Conservation (phyloP, 768 basidiomycete genomes). For the Dendrothele bispora region DNA sequence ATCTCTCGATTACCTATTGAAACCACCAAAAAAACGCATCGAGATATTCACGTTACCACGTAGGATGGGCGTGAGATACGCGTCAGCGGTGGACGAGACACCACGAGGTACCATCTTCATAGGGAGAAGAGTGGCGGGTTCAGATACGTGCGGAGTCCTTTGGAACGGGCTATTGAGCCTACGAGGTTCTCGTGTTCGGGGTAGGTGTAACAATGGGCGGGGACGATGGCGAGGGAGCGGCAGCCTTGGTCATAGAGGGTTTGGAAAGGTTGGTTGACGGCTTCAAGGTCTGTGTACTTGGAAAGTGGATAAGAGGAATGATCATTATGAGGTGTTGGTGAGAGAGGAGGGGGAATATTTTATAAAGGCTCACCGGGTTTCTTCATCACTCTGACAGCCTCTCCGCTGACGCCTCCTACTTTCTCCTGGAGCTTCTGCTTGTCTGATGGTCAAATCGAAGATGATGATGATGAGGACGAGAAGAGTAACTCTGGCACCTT, state of each 20-base stretch:
- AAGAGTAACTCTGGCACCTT: constrained; percentile 69
- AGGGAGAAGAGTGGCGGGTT: constrained; percentile 80
- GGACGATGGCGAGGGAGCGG: constrained; percentile 83
- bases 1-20: constrained; percentile 70
- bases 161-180: constrained; percentile 68
- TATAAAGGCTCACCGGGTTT: constrained; percentile 52
- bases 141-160: constrained; percentile 92
- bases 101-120: constrained; percentile 96
- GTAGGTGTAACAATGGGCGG: constrained; percentile 90
- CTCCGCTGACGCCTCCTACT: constrained; percentile 83
- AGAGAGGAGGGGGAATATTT: constrained; percentile 1
- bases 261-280: too few species aligned
- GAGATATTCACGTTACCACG: constrained; percentile 75
- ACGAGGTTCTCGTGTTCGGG: constrained; percentile 80
- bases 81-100: constrained; percentile 89
- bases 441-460: too few species aligned
- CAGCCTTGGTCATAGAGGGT: too few species aligned
- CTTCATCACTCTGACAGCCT: constrained; percentile 82
- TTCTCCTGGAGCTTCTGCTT: too few species aligned
- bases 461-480: too few species aligned
- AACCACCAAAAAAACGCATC: constrained; percentile 90
- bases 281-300: constrained; percentile 42
- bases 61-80: constrained; percentile 91
- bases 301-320: constrained; percentile 5
- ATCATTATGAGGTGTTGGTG: too few species aligned